Base-by-base conservation (phyloP, 2,329 filamentous ascomycete genomes). In the Exophiala alcalophila region DNA sequence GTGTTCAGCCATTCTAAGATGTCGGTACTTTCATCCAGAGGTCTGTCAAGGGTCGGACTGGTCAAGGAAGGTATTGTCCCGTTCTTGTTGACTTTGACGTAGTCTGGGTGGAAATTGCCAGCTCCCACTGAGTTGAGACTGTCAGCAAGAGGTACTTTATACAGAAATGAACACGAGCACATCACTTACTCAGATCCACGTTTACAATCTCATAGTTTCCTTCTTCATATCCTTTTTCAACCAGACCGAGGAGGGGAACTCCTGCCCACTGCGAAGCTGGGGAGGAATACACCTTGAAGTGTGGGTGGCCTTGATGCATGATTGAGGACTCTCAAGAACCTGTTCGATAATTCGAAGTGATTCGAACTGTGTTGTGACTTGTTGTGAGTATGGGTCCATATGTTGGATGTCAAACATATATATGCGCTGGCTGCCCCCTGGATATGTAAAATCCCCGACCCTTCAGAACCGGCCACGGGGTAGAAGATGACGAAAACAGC, bases 11-110 rank as follows among this genome's bases (percentile, higher is more conserved):
- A 43, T 15, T 24, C 27, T 5, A 50, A 34, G 30, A 47, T 39
- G 20, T 50, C 47, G 3, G 38, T 26, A 23, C 44, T 50, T 11
- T 50, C 47, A 11, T 31, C 30, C 24, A 50, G 28, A 12, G 47
- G 44, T 15, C 21, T 23, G 5, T 33, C 15, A 8, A 50, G 44
- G 3, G 31, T 29, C 4, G 47, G 28, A 9, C 35, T 23, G 12
- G 47, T 50, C 20, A 50, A 28, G 9, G 47, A 35, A 1, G 47
- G 47, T n/a, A 50, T 39, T 2, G 44, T 50, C 10, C 47, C 47
- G 35, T 47, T 47, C 12, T 10, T 37, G 23, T 50, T 40, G 34
- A 50, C 47, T 14, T 33, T 33, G 4, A 50, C 29, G 21, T 41
- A 50, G 6, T 50, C 47, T 6, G 33, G 37, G 18, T 47, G 23